Evolutionary conservation across 2,329 filamentous ascomycete genomes (phyloP).

Genomic region (Epichloe gansuensis): DNA sequence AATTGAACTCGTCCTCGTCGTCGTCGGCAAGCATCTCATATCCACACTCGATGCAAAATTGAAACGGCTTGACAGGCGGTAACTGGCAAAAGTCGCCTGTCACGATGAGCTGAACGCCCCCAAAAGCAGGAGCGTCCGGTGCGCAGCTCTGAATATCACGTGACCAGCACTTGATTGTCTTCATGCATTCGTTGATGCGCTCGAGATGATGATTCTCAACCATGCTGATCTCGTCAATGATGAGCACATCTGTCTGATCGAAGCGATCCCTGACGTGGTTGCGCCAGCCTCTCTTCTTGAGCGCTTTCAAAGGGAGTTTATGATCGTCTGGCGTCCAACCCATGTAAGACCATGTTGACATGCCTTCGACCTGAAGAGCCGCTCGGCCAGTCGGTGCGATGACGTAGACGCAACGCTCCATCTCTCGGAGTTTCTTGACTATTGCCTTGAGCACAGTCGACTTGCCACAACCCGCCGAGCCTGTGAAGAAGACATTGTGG

Average conservation of each 20-base stretch:
- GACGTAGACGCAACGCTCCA: slow-evolving; percentile 28
- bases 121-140: slow-evolving; percentile 10
- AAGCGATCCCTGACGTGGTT: slow-evolving; percentile 21
- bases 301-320: background rate
- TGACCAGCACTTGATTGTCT: slow-evolving; percentile 11
- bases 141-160: background rate
- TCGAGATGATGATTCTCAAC: slow-evolving; percentile 33
- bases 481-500: slow-evolving; percentile 50
- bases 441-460: slow-evolving; percentile 15
- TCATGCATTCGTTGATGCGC: slow-evolving; percentile 17
- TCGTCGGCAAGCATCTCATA: slow-evolving; percentile 8
- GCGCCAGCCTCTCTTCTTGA: background rate
- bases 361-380: slow-evolving; percentile 42
- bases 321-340: slow-evolving; percentile 35
- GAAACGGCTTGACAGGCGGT: slow-evolving; percentile 44
- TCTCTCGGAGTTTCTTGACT: slow-evolving; percentile 5
- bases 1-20: background rate
- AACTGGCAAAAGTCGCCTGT: slow-evolving; percentile 44
- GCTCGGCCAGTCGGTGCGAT: slow-evolving; percentile 48
- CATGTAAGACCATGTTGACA: slow-evolving; percentile 43
- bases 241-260: slow-evolving; percentile 35
- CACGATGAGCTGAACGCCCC: slow-evolving; percentile 14
- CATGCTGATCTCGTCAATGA: slow-evolving; percentile 58
- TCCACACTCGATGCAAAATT: slow-evolving; percentile 11
- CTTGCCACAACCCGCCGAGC: slow-evolving; percentile 38